Evolutionary conservation across 176 grass and related monocot species (phyloP).

Genomic region (Hsuehochloa calcarea): DNA sequence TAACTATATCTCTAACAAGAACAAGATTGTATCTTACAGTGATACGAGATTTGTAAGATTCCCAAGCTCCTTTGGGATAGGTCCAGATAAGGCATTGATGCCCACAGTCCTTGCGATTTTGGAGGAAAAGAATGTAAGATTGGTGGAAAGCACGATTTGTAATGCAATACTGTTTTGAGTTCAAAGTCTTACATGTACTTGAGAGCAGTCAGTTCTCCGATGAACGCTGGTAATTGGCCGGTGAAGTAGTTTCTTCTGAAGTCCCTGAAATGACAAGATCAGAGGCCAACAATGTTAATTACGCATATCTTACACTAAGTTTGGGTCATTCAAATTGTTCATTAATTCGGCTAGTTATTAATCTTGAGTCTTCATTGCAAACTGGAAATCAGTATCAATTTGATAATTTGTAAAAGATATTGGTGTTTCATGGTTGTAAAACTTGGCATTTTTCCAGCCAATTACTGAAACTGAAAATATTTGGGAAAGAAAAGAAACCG

Average conservation of each 20-base stretch:
- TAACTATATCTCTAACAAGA: too few species aligned
- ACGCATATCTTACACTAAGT: background rate
- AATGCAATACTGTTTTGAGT: background rate
- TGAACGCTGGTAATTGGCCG: conserved; percentile 67
- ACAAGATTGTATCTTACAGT: conserved; percentile 44
- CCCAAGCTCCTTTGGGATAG: conserved; percentile 82
- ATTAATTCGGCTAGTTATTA: background rate
- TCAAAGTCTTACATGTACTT: conserved; percentile 45
- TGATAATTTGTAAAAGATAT: background rate
- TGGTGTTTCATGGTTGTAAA: background rate
- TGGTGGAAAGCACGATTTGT: background rate
- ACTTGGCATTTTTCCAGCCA: background rate
- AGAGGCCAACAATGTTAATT: background rate
- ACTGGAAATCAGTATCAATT: background rate
- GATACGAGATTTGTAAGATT: conserved; percentile 53
- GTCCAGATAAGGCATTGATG: conserved; percentile 79
- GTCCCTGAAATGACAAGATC: conserved; percentile 49
- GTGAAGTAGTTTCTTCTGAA: conserved; percentile 64
- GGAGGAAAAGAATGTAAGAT: conserved; percentile 25
- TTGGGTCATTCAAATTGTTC: background rate
- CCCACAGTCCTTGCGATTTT: conserved; percentile 49
- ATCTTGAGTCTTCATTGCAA: background rate
- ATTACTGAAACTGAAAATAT: background rate
- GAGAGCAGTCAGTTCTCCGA: conserved; percentile 70
- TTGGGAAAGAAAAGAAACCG: background rate